Evolutionary conservation across 2,329 filamentous ascomycete species (phyloP).

Genomic region (Alternaria sp.): DNA sequence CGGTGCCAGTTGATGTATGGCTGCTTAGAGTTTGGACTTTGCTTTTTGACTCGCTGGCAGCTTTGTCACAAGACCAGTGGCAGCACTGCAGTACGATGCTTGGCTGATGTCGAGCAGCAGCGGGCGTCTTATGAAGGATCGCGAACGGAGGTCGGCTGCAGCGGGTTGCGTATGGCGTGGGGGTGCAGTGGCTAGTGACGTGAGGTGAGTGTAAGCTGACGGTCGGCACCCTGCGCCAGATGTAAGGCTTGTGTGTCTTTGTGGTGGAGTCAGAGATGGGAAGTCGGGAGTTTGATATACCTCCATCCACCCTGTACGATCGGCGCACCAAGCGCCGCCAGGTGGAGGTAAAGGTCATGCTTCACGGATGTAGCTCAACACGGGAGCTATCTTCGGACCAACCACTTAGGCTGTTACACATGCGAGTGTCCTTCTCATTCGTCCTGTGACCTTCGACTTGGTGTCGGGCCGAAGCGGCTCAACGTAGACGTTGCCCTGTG

Average conservation of each 20-base stretch:
- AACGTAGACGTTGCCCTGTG: slow-evolving; percentile 15
- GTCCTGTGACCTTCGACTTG: slow-evolving; percentile 17
- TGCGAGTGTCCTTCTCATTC: slow-evolving; percentile 28
- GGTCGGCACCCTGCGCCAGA: slow-evolving; percentile 21
- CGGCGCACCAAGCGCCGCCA: slow-evolving; percentile 29
- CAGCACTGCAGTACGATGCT: slow-evolving; percentile 43
- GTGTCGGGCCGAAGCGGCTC: slow-evolving; percentile 23
- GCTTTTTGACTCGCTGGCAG: slow-evolving; percentile 35
- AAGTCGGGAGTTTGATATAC: slow-evolving; percentile 44
- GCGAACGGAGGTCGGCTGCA: slow-evolving; percentile 33
- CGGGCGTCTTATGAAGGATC: slow-evolving; percentile 30
- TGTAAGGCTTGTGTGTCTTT: slow-evolving; percentile 6
- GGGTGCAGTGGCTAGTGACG: slow-evolving; percentile 26
- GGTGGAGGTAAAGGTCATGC: slow-evolving; percentile 38
- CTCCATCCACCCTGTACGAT: slow-evolving; percentile 35
- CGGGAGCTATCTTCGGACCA: slow-evolving; percentile 34
- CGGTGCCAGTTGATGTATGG: slow-evolving; percentile 35
- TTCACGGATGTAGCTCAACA: slow-evolving; percentile 22
- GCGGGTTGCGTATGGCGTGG: slow-evolving; percentile 41
- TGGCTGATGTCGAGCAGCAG: slow-evolving; percentile 33
- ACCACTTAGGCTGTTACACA: slow-evolving; percentile 20
- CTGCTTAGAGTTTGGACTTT: slow-evolving; percentile 28
- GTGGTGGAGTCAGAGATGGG: slow-evolving; percentile 22
- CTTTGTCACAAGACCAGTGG: slow-evolving; percentile 47
- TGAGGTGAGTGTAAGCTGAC: slow-evolving; percentile 33